These are phyloP conservation scores for Ottelia alismoides DNA, from an alignment of 106 monocot genomes.

Conservation along the genomic window DNA sequence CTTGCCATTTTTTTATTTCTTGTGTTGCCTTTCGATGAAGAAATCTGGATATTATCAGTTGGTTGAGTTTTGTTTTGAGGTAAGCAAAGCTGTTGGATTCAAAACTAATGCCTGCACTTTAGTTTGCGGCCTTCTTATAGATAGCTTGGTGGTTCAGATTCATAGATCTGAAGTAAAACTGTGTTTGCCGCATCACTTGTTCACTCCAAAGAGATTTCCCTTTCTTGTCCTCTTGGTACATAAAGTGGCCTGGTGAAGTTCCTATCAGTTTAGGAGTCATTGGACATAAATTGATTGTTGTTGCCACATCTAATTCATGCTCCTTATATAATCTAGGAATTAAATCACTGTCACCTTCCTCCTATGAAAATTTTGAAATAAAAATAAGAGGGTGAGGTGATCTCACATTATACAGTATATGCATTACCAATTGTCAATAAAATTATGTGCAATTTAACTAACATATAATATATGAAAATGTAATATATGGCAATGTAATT, in stretches of 20 bases:
- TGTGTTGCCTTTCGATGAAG: constrained; percentile 94
- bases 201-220: constrained; percentile 47
- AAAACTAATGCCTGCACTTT: constrained; percentile 72
- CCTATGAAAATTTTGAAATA: constrained; percentile 65
- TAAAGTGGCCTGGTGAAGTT: constrained; percentile 49
- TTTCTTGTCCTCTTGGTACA: constrained; percentile 44
- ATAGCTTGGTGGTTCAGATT: constrained; percentile 82
- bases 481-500: too few species aligned
- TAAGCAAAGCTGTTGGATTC: constrained; percentile 74
- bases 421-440: too few species aligned
- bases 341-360: constrained; percentile 23
- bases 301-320: constrained; percentile 84
- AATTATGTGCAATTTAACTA: too few species aligned
- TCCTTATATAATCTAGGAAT: constrained; percentile 57
- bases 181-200: constrained; percentile 69
- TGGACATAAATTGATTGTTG: constrained; percentile 59
- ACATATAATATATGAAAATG: too few species aligned
- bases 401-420: too few species aligned
- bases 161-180: constrained; percentile 67
- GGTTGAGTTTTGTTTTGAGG: constrained; percentile 77
- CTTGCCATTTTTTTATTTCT: constrained; percentile 84
- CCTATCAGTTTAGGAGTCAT: constrained; percentile 71
- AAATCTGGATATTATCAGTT: constrained; percentile 89
- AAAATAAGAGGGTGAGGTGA: too few species aligned
- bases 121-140: constrained; percentile 84